Evolutionary conservation across 2,329 filamentous ascomycete species (phyloP), one percentile per base, ranked within the genome.

Genomic region (Colletotrichum orchidophilum): DNA sequence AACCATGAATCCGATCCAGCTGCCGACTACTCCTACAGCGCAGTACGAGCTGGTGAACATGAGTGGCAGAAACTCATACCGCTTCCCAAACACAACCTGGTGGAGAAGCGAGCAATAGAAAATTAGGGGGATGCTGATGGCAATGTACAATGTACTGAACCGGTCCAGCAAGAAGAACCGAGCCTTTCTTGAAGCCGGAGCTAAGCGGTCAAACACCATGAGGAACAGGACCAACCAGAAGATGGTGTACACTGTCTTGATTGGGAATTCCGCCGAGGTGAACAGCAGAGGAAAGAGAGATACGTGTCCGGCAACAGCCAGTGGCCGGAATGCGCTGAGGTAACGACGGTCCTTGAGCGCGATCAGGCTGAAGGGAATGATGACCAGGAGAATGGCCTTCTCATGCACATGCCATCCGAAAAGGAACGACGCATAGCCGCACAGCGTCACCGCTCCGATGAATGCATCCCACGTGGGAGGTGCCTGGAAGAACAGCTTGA

Each of bases 321-420:
- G 85, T 1, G 96, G 96, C 27, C 94, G 89, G 83, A 98, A 99
- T 1, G 96, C 96, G 70, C 94, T 92, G 35, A 98, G 91, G 78
- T 97, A 95, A 29, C 96, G 91, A 62, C 96, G 90, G 80, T 98
- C 95, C 79, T 93, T 93, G 62, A 98, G 89, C 0, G 96, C 95
- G 71, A 98, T 92, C 72, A 99, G 88, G 75, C 94, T 97, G 85
- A 98, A 98, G 0, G 96, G 96, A 59, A 98, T 93, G 75, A 99
- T 95, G 78, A 98, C 93, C 24, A 98, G 89, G 26, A 99, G 88
- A 68, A 99, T 93, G 1, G 96, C 96, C 82, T 99, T 99, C 80
- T 99, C 96, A 77, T 99, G 96, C 9, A 99, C 96, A 78, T 99
- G 96, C 95, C 96, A 99, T 67, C 96, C 96, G 76, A 98, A 98